Evolutionary conservation across 192 early-diverging fungal species (phyloP), one percentile per base, ranked within the genome.

Genomic region (Backusella westeae): DNA sequence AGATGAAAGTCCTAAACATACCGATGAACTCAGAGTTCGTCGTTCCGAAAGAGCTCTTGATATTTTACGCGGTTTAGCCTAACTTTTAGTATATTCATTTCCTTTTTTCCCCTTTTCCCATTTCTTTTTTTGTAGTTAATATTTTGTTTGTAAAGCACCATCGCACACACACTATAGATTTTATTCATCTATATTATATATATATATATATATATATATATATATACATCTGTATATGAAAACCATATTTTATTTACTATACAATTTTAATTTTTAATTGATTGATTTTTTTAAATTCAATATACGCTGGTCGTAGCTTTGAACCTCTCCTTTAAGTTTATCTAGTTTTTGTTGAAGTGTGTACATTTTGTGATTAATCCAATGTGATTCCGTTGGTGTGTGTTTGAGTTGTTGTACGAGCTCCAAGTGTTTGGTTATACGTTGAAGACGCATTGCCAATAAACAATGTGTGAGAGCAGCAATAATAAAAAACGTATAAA

Each of bases 31-130:
- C 15, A 44, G 35, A 17, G 7, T 49, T 19, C n/a, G 42, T 9
- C 39, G 70, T 6, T 71, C 70, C 4, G 70, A 49, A 49, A 71
- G 17, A 49, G 70, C 70, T 17, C 44, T 71, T 26, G 44, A 71
- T 32, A 71, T 71, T 15, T 41, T 71, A 32, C 70, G 70, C 29
- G 70, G 70, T 49, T 32, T 71, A 1, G n/a, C 44, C n/a, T 71
- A 49, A 14, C 29, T 39, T 63, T 63, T 63, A 63, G 23, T 12
- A 63, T 12, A 63, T 29, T 63, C 7, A 63, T 63, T 63, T 36
- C 29, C 19, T 49, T 71, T 36, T 42, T 12, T 21, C 38, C 38
- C 17, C 17, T 52, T 52, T 52, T 21, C 10, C 7, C n/a, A 5
- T 26, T 38, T 38, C 4, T 34, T 26, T 69, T 36, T 36, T 23